Evolutionary conservation across 106 monocot species (phyloP).

Genomic region (Ottelia alismoides): DNA sequence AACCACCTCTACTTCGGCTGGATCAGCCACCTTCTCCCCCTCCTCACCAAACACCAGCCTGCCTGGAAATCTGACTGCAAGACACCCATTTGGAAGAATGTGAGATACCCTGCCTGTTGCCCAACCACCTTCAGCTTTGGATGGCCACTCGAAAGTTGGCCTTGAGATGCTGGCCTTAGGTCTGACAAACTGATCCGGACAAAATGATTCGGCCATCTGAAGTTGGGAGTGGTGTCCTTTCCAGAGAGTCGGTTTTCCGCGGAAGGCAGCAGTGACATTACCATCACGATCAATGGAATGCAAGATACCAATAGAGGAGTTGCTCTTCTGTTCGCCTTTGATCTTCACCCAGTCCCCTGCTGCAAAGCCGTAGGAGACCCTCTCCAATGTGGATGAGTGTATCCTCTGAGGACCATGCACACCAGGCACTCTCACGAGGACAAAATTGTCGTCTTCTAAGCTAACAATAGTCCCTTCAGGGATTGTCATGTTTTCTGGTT

Average conservation of each 20-base stretch:
- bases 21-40: slow-evolving; percentile 36
- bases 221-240: slow-evolving; percentile 42
- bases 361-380: slow-evolving; percentile 63
- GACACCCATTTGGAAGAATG: slow-evolving; percentile 75
- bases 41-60: slow-evolving; percentile 41
- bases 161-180: slow-evolving; percentile 30
- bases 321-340: slow-evolving; percentile 20
- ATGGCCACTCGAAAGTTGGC: slow-evolving; percentile 64
- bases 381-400: slow-evolving; percentile 46
- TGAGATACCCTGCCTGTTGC: slow-evolving; percentile 47
- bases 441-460: slow-evolving; percentile 26
- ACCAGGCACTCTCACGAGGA: slow-evolving; percentile 64
- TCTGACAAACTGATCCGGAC: slow-evolving; percentile 63
- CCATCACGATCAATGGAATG: slow-evolving; percentile 68
- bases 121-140: slow-evolving; percentile 25
- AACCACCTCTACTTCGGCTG: slow-evolving; percentile 64
- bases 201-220: slow-evolving; percentile 65
- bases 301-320: slow-evolving; percentile 59
- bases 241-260: slow-evolving; percentile 63
- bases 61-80: slow-evolving; percentile 68
- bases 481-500: slow-evolving; percentile 51
- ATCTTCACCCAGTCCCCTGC: slow-evolving; percentile 78
- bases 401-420: slow-evolving; percentile 53
- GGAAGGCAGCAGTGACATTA: slow-evolving; percentile 39
- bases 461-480: slow-evolving; percentile 84